phyloP scores from a whole-genome alignment of 2,329 filamentous ascomycete species.

The Rhexocercosporidium sp. region DNA sequence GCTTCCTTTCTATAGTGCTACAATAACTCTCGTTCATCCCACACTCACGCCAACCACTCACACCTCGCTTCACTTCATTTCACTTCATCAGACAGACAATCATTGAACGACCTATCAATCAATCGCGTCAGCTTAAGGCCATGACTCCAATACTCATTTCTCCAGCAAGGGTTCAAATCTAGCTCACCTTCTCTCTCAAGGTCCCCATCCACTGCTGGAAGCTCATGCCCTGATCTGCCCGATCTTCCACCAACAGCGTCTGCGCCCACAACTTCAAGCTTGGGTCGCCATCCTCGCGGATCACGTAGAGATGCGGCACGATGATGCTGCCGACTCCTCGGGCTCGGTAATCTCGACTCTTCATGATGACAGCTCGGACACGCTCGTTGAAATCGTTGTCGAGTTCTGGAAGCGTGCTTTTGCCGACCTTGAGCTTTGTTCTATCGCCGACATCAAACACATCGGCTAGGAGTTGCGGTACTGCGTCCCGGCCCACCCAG shows the following conservation, averaged over 20 bases:
- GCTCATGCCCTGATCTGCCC: conserved; percentile 91
- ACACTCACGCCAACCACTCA: background rate
- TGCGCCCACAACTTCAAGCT: conserved; percentile 96
- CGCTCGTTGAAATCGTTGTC: conserved; percentile 98
- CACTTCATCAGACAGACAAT: conserved; percentile 14
- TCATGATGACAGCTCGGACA: conserved; percentile 86
- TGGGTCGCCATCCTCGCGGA: conserved; percentile 94
- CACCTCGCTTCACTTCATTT: conserved; percentile 13
- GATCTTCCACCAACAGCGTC: conserved; percentile 92
- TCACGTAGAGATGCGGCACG: conserved; percentile 91
- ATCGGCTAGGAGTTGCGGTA: conserved; percentile 85
- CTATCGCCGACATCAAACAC: conserved; percentile 90
- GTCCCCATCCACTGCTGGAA: conserved; percentile 92
- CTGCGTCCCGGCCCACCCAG: conserved; percentile 92
- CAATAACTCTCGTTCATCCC: conserved; percentile 5
- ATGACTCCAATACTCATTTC: conserved; percentile 20
- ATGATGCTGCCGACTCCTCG: conserved; percentile 91
- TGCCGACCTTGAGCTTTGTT: conserved; percentile 86
- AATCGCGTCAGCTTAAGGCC: conserved; percentile 35
- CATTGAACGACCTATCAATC: conserved; percentile 40
- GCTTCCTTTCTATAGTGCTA: conserved; percentile 15
- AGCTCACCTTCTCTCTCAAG: conserved; percentile 88
- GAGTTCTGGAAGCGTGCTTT: conserved; percentile 82
- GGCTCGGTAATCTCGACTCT: conserved; percentile 85
- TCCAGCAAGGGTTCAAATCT: conserved; percentile 16